Percentiles rank a stretch among this genome's conserved stretches.
These are phyloP conservation scores for Pseudofabraea citricarpa DNA, from an alignment of 2,329 filamentous ascomycete genomes.

Conservation along the genomic window DNA sequence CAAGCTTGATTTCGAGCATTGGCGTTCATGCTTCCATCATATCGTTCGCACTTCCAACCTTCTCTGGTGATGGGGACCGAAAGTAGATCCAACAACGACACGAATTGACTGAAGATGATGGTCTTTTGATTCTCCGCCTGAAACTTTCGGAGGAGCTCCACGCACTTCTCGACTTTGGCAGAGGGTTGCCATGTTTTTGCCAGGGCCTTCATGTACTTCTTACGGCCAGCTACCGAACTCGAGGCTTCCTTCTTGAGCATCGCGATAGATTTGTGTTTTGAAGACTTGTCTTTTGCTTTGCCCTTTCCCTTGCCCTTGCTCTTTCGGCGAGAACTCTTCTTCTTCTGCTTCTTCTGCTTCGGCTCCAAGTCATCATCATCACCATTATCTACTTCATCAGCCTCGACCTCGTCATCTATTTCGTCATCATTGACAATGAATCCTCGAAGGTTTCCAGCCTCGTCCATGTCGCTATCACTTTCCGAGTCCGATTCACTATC, in stretches of 20 bases:
- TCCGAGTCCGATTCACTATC: constrained; percentile 34
- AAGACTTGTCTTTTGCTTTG: constrained; percentile 23
- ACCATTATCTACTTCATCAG: constrained; percentile 28
- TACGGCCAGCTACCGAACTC: constrained; percentile 59
- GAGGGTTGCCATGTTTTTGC: constrained; percentile 69
- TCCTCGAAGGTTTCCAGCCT: constrained; percentile 40
- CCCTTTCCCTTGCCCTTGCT: constrained; percentile 31
- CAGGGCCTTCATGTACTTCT: constrained; percentile 68
- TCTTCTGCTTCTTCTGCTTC: constrained; percentile 33
- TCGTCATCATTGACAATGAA: constrained; percentile 50
- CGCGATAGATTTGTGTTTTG: constrained; percentile 44
- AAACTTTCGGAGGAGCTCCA: constrained; percentile 52
- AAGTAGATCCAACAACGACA: constrained; percentile 70
- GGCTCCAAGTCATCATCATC: constrained; percentile 20
- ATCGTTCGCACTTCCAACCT: constrained; percentile 51
- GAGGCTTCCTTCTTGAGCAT: constrained; percentile 63
- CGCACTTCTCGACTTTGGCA: constrained; percentile 66
- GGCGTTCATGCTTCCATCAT: constrained; percentile 72
- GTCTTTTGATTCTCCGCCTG: constrained; percentile 60
- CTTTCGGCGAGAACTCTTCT: constrained; percentile 27
- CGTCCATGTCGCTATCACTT: constrained; percentile 30
- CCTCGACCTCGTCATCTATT: constrained; percentile 21
- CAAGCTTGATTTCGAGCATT: constrained; percentile 63
- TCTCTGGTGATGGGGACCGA: constrained; percentile 64
- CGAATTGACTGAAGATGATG: constrained; percentile 80